phyloP scores from a whole-genome alignment of 768 basidiomycete genomes.

The Asterophora lycoperdoides region DNA sequence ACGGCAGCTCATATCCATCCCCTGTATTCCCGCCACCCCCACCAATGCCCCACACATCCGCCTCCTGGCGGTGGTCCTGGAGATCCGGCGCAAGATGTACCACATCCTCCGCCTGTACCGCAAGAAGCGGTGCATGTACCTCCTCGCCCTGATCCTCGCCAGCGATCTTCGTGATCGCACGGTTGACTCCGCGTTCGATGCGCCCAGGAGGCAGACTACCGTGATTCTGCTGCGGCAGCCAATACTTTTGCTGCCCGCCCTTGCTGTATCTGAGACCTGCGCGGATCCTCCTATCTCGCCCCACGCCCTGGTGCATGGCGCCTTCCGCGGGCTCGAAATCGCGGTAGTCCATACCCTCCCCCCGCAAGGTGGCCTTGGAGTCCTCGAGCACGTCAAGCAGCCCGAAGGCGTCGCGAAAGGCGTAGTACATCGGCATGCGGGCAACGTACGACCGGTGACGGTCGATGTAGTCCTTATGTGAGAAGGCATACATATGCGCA shows the following conservation, averaged over 20 bases:
- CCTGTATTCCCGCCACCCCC: slow-evolving; percentile 12
- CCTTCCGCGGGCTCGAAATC: slow-evolving; percentile 97
- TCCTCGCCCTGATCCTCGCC: slow-evolving; percentile 47
- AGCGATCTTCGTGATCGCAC: slow-evolving; percentile 36
- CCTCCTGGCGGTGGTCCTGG: slow-evolving; percentile 36
- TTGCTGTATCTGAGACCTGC: slow-evolving; percentile 90
- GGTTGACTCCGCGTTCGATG: slow-evolving; percentile 39
- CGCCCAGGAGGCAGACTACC: slow-evolving; percentile 35
- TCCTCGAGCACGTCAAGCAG: slow-evolving; percentile 85
- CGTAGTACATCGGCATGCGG: slow-evolving; percentile 85
- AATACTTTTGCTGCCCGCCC: slow-evolving; percentile 93
- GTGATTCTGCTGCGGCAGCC: slow-evolving; percentile 72
- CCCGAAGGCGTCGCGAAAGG: slow-evolving; percentile 86
- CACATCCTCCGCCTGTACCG: slow-evolving; percentile 55
- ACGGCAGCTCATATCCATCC: slow-evolving; percentile 58
- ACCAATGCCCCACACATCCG: slow-evolving; percentile 34
- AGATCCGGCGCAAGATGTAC: slow-evolving; percentile 64
- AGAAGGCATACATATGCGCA: slow-evolving; percentile 94
- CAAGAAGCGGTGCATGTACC: slow-evolving; percentile 72
- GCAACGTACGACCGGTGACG: slow-evolving; percentile 59
- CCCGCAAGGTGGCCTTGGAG: slow-evolving; percentile 72
- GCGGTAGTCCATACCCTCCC: slow-evolving; percentile 92
- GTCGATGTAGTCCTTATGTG: slow-evolving; percentile 81
- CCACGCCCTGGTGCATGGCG: slow-evolving; percentile 84
- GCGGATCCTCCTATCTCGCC: slow-evolving; percentile 79